Base-by-base conservation (phyloP, 352 stramenopile species). In the Pythium aquatile region DNA sequence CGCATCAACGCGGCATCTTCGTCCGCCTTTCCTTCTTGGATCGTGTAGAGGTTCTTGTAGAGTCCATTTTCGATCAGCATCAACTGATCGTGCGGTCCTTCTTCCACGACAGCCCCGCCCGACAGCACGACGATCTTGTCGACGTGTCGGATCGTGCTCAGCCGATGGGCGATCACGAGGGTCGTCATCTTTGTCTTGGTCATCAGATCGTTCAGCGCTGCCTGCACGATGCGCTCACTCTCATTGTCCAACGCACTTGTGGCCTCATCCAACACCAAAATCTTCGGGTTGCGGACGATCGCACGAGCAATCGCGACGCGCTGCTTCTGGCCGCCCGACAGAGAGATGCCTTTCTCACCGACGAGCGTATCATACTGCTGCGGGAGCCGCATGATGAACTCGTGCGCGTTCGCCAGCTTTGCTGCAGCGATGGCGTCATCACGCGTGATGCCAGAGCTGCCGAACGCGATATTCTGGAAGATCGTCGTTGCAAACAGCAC, bases 131-230 rank as follows among this genome's bases (percentile, higher is more conserved):
- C 70, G 42, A 89, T 85, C 54, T 85, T 88, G 65, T 93, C 78
- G 0, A 76, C 76, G 13, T 69, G 72, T 3, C 80, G 77, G n/a
- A 93, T 69, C 33, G 77, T 77, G n/a, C 57, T 93, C 28, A 98
- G 74, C 13, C 96, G 82, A 72, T 98, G 94, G 0, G 97, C 96
- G 63, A 98, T 97, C 52, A 98, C 89, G 24, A 98, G 70, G 17
- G 86, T 97, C 4, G 93, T 98, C 30, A 81, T 85, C 14, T 76
- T 73, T 0, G 71, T 83, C 66, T 72, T 74, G 59, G 55, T 69
- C 68, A 73, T 74, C 37, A 75, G 71, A 57, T 57, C 68, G 53
- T 94, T 79, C 10, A 96, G 75, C 20, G 87, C 83, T 0, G 68
- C 64, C 53, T 97, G 90, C 5, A 97, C 88, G 13, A 92, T 69